phyloP scores from a whole-genome alignment of 2,329 filamentous ascomycete species.

The Rasamsonia emersonii region DNA sequence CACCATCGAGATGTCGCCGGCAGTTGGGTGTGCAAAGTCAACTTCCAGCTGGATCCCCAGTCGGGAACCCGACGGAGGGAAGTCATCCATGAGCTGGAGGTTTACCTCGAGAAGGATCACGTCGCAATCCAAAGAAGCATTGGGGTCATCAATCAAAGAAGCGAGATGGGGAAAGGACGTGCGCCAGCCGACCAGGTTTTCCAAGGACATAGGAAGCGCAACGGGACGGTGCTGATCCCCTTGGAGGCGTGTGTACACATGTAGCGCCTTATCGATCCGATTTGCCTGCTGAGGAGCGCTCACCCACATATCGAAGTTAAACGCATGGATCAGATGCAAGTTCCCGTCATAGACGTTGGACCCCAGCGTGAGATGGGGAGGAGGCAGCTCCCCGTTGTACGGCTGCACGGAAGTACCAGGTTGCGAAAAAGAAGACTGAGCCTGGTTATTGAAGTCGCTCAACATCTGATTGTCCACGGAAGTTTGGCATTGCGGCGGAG shows the following conservation, averaged over 20 bases:
- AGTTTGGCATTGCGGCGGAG: constrained; percentile 23
- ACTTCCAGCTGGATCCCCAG: constrained; percentile 36
- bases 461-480: constrained; percentile 25
- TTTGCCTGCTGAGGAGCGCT: constrained; percentile 27
- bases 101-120: constrained; percentile 37
- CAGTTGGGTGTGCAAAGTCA: constrained; percentile 29
- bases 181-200: constrained; percentile 33
- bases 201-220: constrained; percentile 29
- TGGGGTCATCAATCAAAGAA: constrained; percentile 24
- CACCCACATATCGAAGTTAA: constrained; percentile 41
- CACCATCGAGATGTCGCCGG: constrained; percentile 23
- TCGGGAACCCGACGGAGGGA: constrained; percentile 32
- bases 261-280: constrained; percentile 31
- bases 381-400: constrained; percentile 25
- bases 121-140: constrained; percentile 29
- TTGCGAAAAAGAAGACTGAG: constrained; percentile 22
- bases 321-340: constrained; percentile 22
- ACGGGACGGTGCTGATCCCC: constrained; percentile 26
- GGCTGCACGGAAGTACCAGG: constrained; percentile 22
- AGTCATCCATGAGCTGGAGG: constrained; percentile 36
- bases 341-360: constrained; percentile 24
- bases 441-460: constrained; percentile 20
- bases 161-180: constrained; percentile 32
- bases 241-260: constrained; percentile 37
- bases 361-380: constrained; percentile 25